Percentiles rank a stretch among this genome's conserved stretches.
Conservation (phyloP, 805 yeast genomes). For the Suhomyces xylopsoci region DNA sequence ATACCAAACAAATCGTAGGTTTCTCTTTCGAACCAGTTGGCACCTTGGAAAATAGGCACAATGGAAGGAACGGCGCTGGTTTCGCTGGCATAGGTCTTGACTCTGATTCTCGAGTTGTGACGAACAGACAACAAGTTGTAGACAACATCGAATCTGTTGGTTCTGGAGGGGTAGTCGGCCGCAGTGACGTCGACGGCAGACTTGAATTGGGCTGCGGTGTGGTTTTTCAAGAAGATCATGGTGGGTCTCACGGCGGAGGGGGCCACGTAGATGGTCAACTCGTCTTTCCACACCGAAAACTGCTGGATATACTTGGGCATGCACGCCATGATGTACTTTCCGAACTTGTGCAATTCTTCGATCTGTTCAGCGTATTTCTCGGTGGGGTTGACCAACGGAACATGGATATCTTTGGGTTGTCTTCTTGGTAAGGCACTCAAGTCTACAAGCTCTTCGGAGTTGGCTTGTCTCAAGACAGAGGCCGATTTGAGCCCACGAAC, state of each 20-base stretch:
- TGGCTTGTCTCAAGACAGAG: constrained; percentile 3
- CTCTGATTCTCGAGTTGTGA: constrained; percentile 82
- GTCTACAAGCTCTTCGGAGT: constrained; percentile 28
- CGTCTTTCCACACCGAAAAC: constrained; percentile 89
- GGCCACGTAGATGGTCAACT: constrained; percentile 69
- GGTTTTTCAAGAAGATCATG: constrained; percentile 66
- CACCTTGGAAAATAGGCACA: constrained; percentile 70
- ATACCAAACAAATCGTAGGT: constrained; percentile 85
- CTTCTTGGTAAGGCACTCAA: constrained; percentile 39
- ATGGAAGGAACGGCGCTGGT: constrained; percentile 77
- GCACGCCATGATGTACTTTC: constrained; percentile 71
- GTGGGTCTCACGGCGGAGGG: constrained; percentile 76
- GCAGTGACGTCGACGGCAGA: constrained; percentile 79
- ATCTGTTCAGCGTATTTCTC: constrained; percentile 64
- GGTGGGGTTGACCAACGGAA: constrained; percentile 69
- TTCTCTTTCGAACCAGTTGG: constrained; percentile 90
- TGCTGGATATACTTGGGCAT: constrained; percentile 81
- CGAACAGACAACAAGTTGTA: constrained; percentile 78
- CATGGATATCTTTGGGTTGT: constrained; percentile 28
- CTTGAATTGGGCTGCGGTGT: constrained; percentile 78
- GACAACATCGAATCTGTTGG: constrained; percentile 83
- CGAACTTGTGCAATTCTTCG: constrained; percentile 78
- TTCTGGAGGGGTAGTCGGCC: constrained; percentile 80
- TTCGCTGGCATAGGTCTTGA: constrained; percentile 85
- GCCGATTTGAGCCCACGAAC: constrained; percentile 3